Evolutionary conservation across 2,329 filamentous ascomycete genomes (phyloP).

Genomic region (Stylonectria norvegica): DNA sequence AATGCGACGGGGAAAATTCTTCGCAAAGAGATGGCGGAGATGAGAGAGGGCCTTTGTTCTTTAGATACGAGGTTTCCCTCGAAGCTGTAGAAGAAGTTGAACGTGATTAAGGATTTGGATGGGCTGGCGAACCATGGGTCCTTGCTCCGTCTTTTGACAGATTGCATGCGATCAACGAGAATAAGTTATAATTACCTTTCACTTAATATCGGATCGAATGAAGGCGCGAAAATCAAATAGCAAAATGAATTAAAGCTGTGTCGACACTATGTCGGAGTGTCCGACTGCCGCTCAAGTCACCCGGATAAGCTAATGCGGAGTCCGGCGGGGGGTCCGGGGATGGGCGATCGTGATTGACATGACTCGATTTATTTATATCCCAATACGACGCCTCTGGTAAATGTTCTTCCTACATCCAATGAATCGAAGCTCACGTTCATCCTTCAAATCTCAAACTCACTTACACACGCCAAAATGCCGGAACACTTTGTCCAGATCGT

Average conservation of each 20-base stretch:
- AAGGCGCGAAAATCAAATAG: too few species aligned
- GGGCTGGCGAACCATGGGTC: too few species aligned
- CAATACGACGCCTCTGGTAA: neutral
- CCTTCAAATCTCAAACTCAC: too few species aligned
- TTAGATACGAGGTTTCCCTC: slow-evolving; percentile 17
- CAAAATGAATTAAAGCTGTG: too few species aligned
- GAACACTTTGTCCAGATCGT: slow-evolving; percentile 7
- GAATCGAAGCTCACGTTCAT: too few species aligned
- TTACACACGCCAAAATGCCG: slow-evolving; percentile 1
- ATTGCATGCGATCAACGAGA: too few species aligned
- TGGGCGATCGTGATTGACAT: neutral
- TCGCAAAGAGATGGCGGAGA: slow-evolving; percentile 29
- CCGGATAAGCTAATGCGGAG: neutral
- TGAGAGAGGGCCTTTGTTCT: slow-evolving; percentile 32
- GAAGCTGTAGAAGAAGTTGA: slow-evolving; percentile 17
- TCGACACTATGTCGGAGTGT: too few species aligned
- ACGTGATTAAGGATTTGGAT: too few species aligned
- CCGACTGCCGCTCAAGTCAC: too few species aligned
- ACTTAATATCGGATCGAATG: too few species aligned
- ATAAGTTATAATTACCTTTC: too few species aligned
- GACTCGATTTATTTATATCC: neutral
- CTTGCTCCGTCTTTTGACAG: too few species aligned
- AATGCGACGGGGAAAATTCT: slow-evolving; percentile 39
- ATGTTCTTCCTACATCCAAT: neutral
- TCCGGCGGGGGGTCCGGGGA: neutral